Evolutionary conservation across 169 alveolate genomes (phyloP).

Genomic region (Plasmodium fragile): DNA sequence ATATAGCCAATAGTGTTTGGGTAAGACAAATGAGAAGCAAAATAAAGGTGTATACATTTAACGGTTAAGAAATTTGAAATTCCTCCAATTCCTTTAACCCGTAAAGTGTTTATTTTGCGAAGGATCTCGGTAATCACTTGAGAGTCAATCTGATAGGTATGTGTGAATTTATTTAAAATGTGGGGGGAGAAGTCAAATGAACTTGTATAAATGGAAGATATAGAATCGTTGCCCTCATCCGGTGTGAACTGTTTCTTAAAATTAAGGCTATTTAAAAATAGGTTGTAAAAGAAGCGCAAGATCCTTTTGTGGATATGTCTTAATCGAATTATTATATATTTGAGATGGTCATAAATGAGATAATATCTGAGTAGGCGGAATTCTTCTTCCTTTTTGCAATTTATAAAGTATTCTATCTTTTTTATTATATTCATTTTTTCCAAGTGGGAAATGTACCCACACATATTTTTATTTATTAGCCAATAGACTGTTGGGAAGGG

Average conservation of each 20-base stretch:
- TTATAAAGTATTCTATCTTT: slow-evolving; percentile 73
- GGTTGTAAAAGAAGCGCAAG: slow-evolving; percentile 31
- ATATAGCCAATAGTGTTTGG: slow-evolving; percentile 67
- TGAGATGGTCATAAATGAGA: slow-evolving; percentile 68
- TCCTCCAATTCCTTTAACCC: slow-evolving; percentile 85
- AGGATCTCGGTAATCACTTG: slow-evolving; percentile 58
- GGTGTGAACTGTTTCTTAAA: slow-evolving; percentile 11
- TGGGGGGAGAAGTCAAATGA: slow-evolving; percentile 16
- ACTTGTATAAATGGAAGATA: background rate
- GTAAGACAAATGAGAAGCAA: slow-evolving; percentile 78
- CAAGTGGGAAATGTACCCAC: slow-evolving; percentile 80
- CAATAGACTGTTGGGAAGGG: slow-evolving; percentile 87
- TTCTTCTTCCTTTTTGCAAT: slow-evolving; percentile 34
- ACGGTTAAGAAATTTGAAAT: slow-evolving; percentile 80
- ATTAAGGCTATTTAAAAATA: slow-evolving; percentile 33
- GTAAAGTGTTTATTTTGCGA: slow-evolving; percentile 78
- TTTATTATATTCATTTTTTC: slow-evolving; percentile 82
- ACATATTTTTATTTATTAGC: slow-evolving; percentile 78
- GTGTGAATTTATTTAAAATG: background rate
- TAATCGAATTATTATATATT: slow-evolving; percentile 45
- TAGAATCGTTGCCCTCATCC: background rate
- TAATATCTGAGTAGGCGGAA: slow-evolving; percentile 44
- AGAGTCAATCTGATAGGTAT: slow-evolving; percentile 14
- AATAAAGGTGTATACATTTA: slow-evolving; percentile 84
- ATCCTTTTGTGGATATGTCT: slow-evolving; percentile 53